Evolutionary conservation across 306 rosid species (phyloP).

Genomic region (Lablab purpureus): DNA sequence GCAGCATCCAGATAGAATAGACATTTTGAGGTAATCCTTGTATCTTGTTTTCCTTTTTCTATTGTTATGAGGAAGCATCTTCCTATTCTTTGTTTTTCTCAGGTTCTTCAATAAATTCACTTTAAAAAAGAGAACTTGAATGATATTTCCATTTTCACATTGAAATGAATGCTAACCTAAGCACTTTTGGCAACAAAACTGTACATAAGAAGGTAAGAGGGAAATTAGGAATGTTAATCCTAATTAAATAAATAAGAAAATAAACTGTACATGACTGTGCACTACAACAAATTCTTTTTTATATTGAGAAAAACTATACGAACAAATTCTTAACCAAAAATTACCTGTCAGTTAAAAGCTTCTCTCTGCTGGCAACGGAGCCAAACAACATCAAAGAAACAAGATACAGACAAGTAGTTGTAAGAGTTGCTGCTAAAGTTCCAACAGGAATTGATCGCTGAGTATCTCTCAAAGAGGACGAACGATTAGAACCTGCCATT

Average conservation of each 20-base stretch:
- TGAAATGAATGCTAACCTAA: neutral
- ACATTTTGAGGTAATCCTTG: slow-evolving; percentile 12
- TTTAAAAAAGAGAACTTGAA: neutral
- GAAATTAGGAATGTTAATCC: neutral
- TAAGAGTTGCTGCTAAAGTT: slow-evolving; percentile 88
- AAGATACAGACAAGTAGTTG: slow-evolving; percentile 76
- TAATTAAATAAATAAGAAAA: neutral
- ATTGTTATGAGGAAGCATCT: slow-evolving; percentile 5
- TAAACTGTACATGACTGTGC: neutral
- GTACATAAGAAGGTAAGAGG: neutral
- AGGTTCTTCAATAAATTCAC: slow-evolving; percentile 11
- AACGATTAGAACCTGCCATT: slow-evolving; percentile 99
- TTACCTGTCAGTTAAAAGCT: slow-evolving; percentile 92
- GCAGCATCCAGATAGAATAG: slow-evolving; percentile 32
- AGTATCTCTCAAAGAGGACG: slow-evolving; percentile 93
- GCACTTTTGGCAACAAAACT: neutral
- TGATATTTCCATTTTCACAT: neutral
- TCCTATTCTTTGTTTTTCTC: slow-evolving; percentile 25
- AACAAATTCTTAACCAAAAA: slow-evolving; percentile 31
- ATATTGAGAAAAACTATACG: neutral
- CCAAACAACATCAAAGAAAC: slow-evolving; percentile 89
- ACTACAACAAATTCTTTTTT: neutral
- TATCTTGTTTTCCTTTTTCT: neutral
- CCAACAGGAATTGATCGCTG: slow-evolving; percentile 98
- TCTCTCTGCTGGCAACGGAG: slow-evolving; percentile 80